Conservation (phyloP, 2,329 filamentous ascomycete genomes). For the Xylaria digitata region DNA sequence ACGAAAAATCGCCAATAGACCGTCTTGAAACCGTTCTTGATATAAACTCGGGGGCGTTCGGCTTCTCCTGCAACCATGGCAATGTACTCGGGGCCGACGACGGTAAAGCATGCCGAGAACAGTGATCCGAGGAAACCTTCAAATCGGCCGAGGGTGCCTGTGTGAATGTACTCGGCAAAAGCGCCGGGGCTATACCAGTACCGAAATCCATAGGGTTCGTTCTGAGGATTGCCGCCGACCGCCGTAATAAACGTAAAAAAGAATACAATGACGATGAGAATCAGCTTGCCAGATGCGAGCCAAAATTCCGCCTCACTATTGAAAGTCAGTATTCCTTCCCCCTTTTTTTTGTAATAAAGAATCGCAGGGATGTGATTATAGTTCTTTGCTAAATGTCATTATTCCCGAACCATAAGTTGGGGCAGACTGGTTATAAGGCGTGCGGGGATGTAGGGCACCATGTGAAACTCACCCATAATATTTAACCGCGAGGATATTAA, state of each 20-base stretch:
- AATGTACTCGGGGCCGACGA: slow-evolving; percentile 72
- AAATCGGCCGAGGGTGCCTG: slow-evolving; percentile 71
- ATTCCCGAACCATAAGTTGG: background rate
- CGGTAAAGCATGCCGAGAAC: slow-evolving; percentile 68
- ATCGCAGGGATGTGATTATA: background rate
- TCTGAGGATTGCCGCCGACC: slow-evolving; percentile 79
- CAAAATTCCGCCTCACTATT: slow-evolving; percentile 77
- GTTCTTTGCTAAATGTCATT: background rate
- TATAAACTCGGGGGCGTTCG: slow-evolving; percentile 66
- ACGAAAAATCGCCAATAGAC: slow-evolving; percentile 73
- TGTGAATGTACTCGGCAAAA: slow-evolving; percentile 70
- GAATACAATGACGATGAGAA: slow-evolving; percentile 75
- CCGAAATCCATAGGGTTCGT: slow-evolving; percentile 76
- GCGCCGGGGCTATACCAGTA: slow-evolving; percentile 73
- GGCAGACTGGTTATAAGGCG: slow-evolving; percentile 22
- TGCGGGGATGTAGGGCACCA: background rate
- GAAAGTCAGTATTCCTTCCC: slow-evolving; percentile 56
- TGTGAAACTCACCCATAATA: slow-evolving; percentile 46
- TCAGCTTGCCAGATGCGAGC: slow-evolving; percentile 70
- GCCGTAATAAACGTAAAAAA: slow-evolving; percentile 83
- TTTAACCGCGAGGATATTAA: slow-evolving; percentile 50
- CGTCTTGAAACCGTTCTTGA: slow-evolving; percentile 73
- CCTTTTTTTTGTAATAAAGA: too few species aligned
- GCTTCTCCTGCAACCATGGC: slow-evolving; percentile 64
- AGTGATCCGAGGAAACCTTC: slow-evolving; percentile 71